A percentile compares a stretch with the other conserved stretches of the same genome.
These are phyloP conservation scores for Petrea volubilis DNA, from an alignment of 257 asterid genomes.

Conservation along the genomic window DNA sequence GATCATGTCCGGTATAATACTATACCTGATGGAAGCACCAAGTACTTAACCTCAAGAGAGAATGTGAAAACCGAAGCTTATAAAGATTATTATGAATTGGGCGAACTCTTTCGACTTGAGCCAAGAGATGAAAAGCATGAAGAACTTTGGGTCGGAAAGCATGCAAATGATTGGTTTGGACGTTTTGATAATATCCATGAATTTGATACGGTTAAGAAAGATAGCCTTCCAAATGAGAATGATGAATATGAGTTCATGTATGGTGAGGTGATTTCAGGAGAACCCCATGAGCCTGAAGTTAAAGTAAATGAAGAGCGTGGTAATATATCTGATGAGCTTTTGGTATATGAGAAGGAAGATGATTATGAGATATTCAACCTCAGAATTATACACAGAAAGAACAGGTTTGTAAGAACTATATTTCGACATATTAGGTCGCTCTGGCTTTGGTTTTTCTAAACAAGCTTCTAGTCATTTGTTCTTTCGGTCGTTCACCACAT, in stretches of 20 bases:
- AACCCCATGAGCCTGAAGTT: constrained; percentile 36
- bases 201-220: constrained; percentile 32
- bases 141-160: constrained; percentile 22
- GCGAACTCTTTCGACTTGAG: constrained; percentile 33
- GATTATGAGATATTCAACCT: constrained; percentile 76
- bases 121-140: constrained; percentile 23
- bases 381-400: constrained; percentile 82
- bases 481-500: constrained; percentile 16
- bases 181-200: constrained; percentile 31
- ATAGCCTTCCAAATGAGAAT: constrained; percentile 16
- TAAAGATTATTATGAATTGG: constrained; percentile 46
- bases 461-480: background rate
- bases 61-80: constrained; percentile 24
- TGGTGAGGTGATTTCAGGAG: constrained; percentile 32
- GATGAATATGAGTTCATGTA: constrained; percentile 19
- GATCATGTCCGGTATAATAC: constrained; percentile 22
- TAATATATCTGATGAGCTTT: constrained; percentile 49
- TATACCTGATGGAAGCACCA: constrained; percentile 24
- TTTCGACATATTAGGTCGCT: background rate
- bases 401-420: constrained; percentile 54
- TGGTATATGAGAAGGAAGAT: constrained; percentile 57
- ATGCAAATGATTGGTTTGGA: constrained; percentile 27
- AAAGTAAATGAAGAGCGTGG: constrained; percentile 48
- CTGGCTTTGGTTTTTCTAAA: no score
- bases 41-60: constrained; percentile 22